Evolutionary conservation across 345 rosid species (phyloP), one percentile per base, ranked within the genome.

Genomic region (Brassica rapa): DNA sequence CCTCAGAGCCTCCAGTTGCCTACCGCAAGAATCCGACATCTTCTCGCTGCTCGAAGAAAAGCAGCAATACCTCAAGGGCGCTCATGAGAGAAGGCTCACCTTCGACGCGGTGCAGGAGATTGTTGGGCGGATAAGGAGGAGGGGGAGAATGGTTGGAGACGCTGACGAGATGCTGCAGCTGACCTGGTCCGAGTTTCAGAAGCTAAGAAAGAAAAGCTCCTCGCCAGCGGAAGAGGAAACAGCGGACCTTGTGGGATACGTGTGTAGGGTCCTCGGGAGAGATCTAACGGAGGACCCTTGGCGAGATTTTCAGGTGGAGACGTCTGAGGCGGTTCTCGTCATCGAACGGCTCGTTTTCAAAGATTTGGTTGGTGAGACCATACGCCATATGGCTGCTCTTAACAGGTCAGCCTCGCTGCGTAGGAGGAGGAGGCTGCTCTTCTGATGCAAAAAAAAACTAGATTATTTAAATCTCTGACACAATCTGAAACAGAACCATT

Each of bases 341-440:
- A 82, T 93, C 3, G 99, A 95, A 73, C 81, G 99, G 66, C 84
- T 91, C 25, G 74, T 95, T 24, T 93, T 91, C 80, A 93, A 90
- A 86, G 96, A 95, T 77, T 79, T 95, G 74, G 88, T 95, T 68
- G 86, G 90, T 6, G 99, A 95, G 78, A 88, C 93, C 32, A 93
- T 95, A 79, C 53, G 80, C 19, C 89, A 90, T 81, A 84, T 91
- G 21, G 94, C 89, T 59, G 72, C 82, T 23, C 69, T 80, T 32
- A 67, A 83, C 59, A 65, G 84, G 24, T 81, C 69, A 10, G 35
- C 75, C 49, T 74, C 68, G 71, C 83, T 51, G 72, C 25, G 93
- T 33, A 53, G 59, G 23, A 53, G 59, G 59, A 86, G 96, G 84
- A 95, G 84, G 86, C 78, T 95, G 75, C 83, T 87, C 19, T 95